phyloP scores from a whole-genome alignment of 108 stramenopile genomes.

The Mayamaea pseudoterrestris region DNA sequence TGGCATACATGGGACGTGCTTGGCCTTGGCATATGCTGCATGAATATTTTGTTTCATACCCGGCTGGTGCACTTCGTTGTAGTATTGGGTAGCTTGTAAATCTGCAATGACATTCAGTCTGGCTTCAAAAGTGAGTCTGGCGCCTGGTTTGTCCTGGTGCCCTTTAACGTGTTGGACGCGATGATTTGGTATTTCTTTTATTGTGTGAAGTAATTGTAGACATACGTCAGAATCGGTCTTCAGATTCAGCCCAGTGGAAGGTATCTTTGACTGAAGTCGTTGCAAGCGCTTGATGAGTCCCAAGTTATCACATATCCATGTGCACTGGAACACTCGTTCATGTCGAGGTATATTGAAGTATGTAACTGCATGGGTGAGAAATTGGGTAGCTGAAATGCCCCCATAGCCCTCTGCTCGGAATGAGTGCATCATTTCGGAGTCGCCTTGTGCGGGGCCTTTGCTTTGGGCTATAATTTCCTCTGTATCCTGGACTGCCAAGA shows the following conservation, averaged over 20 bases:
- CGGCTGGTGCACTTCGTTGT: no score
- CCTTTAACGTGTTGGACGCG: conserved; percentile 1
- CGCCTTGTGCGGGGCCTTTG: neutral
- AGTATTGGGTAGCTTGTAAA: no score
- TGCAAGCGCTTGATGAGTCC: neutral
- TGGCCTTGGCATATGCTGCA: no score
- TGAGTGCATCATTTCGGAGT: neutral
- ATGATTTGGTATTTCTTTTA: neutral
- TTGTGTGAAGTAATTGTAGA: neutral
- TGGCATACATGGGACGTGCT: no score
- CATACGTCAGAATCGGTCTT: neutral
- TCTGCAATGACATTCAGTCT: conserved; percentile 3
- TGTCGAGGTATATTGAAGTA: neutral
- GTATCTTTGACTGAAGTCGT: neutral
- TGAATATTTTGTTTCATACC: no score
- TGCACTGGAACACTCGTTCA: neutral
- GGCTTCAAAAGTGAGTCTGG: neutral
- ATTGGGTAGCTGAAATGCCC: neutral
- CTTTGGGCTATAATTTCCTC: neutral
- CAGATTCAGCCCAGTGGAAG: neutral
- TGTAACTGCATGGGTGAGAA: neutral
- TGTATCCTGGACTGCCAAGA: neutral
- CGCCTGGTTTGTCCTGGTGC: neutral
- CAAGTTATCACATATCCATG: neutral
- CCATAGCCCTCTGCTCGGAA: neutral